phyloP scores from a whole-genome alignment of 2,329 filamentous ascomycete genomes.

The Dryadomyces quercivorus region DNA sequence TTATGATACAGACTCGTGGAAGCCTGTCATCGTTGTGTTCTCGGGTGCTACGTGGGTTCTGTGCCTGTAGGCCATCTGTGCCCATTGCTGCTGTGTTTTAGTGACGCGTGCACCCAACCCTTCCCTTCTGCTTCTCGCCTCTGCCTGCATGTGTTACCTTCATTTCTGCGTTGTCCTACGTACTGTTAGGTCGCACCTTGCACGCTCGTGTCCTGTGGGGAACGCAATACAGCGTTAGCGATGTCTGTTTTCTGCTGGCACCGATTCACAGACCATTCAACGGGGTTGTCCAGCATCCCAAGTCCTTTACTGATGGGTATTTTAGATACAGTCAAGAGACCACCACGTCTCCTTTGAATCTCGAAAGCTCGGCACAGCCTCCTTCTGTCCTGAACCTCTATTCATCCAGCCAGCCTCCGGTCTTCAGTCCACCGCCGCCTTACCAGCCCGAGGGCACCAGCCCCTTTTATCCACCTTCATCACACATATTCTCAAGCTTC shows the following conservation, averaged over 20 bases:
- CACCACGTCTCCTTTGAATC: conserved; percentile 36
- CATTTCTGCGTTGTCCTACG: conserved; percentile 6
- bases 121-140: conserved; percentile 8
- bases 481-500: conserved; percentile 32
- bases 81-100: conserved; percentile 19
- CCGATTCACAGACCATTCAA: background rate
- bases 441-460: conserved; percentile 36
- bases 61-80: conserved; percentile 9
- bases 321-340: conserved; percentile 43
- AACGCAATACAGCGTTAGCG: background rate
- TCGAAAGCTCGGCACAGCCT: conserved; percentile 39
- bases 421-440: conserved; percentile 31
- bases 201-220: background rate
- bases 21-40: background rate
- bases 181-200: conserved; percentile 32
- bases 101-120: conserved; percentile 14
- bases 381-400: conserved; percentile 39
- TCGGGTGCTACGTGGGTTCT: conserved; percentile 6
- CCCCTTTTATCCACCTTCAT: conserved; percentile 35
- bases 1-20: background rate
- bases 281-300: conserved; percentile 1
- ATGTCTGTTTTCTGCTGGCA: conserved; percentile 6
- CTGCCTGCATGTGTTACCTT: conserved; percentile 26
- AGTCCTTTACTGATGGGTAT: conserved; percentile 14
- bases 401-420: conserved; percentile 28